These are phyloP conservation scores for Pyricularia grisea DNA, from an alignment of 2,329 filamentous ascomycete genomes.

Conservation along the genomic window DNA sequence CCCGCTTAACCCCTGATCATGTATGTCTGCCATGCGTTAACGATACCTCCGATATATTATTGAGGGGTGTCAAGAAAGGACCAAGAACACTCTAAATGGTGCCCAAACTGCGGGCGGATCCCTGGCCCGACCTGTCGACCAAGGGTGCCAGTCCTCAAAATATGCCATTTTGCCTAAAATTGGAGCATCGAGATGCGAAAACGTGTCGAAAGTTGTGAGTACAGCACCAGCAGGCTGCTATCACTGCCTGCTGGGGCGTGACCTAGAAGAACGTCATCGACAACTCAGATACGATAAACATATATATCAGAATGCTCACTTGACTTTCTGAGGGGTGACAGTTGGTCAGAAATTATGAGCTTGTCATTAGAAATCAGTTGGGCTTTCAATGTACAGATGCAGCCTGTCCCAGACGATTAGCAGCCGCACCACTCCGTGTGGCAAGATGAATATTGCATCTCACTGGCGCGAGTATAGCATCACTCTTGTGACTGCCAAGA, in stretches of 20 bases:
- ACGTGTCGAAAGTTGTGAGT: not conserved
- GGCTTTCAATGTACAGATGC: not conserved
- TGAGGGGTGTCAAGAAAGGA: not conserved
- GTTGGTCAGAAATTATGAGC: not conserved
- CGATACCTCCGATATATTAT: not conserved
- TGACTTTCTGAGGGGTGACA: not conserved
- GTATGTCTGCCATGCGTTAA: not conserved
- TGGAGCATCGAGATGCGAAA: not conserved
- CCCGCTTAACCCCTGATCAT: constrained; percentile 4
- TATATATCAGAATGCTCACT: not conserved
- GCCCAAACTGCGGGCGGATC: not conserved
- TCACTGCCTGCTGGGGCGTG: too few species aligned
- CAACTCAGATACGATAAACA: not conserved
- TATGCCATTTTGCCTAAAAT: constrained; percentile 6
- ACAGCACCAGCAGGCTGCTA: too few species aligned
- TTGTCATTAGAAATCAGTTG: not conserved
- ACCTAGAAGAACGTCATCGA: too few species aligned
- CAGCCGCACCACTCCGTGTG: not conserved
- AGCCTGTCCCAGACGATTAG: not conserved
- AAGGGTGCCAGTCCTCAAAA: not conserved
- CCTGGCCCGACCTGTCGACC: not conserved
- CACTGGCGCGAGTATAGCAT: not conserved
- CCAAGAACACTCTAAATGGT: not conserved
- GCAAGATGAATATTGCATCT: not conserved
- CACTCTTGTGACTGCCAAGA: too few species aligned